Conservation (phyloP, 2,329 filamentous ascomycete genomes). For the Hypoxylon sp. region DNA sequence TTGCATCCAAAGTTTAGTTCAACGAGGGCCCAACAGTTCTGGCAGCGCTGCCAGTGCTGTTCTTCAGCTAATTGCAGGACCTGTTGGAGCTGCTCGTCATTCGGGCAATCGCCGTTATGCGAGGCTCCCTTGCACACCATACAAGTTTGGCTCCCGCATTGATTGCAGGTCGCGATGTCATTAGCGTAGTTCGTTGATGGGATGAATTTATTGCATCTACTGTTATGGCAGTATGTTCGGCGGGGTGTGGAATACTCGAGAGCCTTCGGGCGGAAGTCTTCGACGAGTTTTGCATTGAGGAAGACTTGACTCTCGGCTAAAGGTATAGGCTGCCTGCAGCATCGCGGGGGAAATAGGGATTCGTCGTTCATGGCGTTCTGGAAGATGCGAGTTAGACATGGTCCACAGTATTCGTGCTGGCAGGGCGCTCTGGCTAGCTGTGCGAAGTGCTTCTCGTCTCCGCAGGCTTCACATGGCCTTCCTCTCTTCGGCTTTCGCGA, state of each 20-base stretch:
- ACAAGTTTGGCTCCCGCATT: constrained; percentile 64
- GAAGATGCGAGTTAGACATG: constrained; percentile 65
- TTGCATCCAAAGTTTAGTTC: constrained; percentile 67
- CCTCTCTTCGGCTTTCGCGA: constrained; percentile 14
- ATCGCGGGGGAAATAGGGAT: constrained; percentile 68
- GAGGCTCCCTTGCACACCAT: constrained; percentile 62
- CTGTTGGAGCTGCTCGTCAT: constrained; percentile 59
- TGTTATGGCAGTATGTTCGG: constrained; percentile 65
- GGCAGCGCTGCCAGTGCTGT: constrained; percentile 68
- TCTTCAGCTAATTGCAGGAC: constrained; percentile 59
- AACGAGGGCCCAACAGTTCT: constrained; percentile 62
- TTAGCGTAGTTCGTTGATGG: constrained; percentile 51
- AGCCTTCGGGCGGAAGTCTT: constrained; percentile 60
- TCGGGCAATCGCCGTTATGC: constrained; percentile 65
- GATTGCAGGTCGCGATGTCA: constrained; percentile 59
- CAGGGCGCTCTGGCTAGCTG: constrained; percentile 43
- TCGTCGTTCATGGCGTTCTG: constrained; percentile 62
- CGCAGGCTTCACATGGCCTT: constrained; percentile 40
- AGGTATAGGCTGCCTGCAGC: constrained; percentile 63
- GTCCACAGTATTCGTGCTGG: constrained; percentile 65
- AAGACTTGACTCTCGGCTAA: constrained; percentile 55
- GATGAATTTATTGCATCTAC: constrained; percentile 64
- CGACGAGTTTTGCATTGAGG: constrained; percentile 56
- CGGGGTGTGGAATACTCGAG: constrained; percentile 64
- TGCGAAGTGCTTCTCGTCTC: constrained; percentile 30